phyloP scores from a whole-genome alignment of 1,284 basidiomycete genomes.

The Tilletiaria anomala region DNA sequence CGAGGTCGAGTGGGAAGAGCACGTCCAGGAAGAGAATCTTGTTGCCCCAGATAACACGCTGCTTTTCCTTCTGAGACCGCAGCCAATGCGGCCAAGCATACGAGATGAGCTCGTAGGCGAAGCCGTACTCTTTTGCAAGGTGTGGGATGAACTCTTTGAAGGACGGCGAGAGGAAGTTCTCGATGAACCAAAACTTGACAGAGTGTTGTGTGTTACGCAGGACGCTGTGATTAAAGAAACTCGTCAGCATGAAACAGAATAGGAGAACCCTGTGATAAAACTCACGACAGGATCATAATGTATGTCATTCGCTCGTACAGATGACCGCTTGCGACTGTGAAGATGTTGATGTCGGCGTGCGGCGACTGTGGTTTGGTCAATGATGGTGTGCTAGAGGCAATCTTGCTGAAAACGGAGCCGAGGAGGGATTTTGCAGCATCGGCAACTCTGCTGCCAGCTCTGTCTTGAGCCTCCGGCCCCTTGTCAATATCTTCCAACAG shows the following conservation, averaged over 20 bases:
- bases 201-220: slow-evolving; percentile 77
- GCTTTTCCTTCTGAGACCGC: slow-evolving; percentile 88
- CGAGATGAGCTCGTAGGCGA: slow-evolving; percentile 90
- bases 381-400: background rate
- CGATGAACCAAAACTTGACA: slow-evolving; percentile 99
- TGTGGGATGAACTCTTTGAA: slow-evolving; percentile 94
- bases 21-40: slow-evolving; percentile 98
- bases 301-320: slow-evolving; percentile 94
- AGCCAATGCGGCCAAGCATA: slow-evolving; percentile 99
- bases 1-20: slow-evolving; percentile 91
- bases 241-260: background rate
- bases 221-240: slow-evolving; percentile 43
- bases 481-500: slow-evolving; percentile 50
- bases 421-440: background rate
- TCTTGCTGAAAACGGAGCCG: background rate
- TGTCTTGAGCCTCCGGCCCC: background rate
- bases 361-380: background rate
- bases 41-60: slow-evolving; percentile 95
- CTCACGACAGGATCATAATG: slow-evolving; percentile 78
- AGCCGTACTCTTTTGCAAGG: slow-evolving; percentile 72
- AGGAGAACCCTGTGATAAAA: background rate
- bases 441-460: no score
- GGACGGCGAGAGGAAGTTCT: slow-evolving; percentile 94
- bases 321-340: slow-evolving; percentile 90
- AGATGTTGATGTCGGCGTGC: slow-evolving; percentile 78